phyloP scores from a whole-genome alignment of 371 early-diverging fungal species.

The Thermomucor indicae-seudaticae region DNA sequence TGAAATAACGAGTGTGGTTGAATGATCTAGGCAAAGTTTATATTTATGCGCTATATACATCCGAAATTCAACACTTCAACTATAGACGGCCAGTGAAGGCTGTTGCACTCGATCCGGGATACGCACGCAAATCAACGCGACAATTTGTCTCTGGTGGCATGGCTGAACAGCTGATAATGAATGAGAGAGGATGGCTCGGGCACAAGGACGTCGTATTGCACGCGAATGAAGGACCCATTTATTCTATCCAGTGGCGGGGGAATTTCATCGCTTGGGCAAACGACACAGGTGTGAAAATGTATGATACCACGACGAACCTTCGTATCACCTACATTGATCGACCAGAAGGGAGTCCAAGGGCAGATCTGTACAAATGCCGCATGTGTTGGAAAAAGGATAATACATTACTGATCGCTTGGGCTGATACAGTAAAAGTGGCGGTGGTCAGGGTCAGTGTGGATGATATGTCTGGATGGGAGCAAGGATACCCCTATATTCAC shows the following conservation, averaged over 20 bases:
- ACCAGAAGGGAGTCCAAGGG: conserved; percentile 72
- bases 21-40: conserved; percentile 64
- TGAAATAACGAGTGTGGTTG: not conserved
- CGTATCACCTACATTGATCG: conserved; percentile 85
- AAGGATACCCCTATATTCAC: not conserved
- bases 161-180: conserved; percentile 81
- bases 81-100: conserved; percentile 87
- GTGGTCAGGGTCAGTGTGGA: conserved; percentile 53
- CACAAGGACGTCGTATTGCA: conserved; percentile 72
- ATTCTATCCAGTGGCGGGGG: conserved; percentile 79
- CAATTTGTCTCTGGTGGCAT: conserved; percentile 90
- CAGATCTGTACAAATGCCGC: conserved; percentile 85
- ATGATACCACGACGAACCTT: conserved; percentile 65
- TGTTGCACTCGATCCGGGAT: conserved; percentile 87
- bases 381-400: conserved; percentile 81
- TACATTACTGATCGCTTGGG: conserved; percentile 90
- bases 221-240: conserved; percentile 87
- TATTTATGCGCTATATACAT: conserved; percentile 68
- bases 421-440: conserved; percentile 84
- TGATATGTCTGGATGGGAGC: not conserved
- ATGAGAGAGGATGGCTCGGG: conserved; percentile 67
- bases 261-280: conserved; percentile 91
- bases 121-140: conserved; percentile 62
- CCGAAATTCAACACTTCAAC: conserved; percentile 59
- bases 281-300: conserved; percentile 84